Conservation (phyloP, 768 basidiomycete species). For the Lyophyllum atratum region DNA sequence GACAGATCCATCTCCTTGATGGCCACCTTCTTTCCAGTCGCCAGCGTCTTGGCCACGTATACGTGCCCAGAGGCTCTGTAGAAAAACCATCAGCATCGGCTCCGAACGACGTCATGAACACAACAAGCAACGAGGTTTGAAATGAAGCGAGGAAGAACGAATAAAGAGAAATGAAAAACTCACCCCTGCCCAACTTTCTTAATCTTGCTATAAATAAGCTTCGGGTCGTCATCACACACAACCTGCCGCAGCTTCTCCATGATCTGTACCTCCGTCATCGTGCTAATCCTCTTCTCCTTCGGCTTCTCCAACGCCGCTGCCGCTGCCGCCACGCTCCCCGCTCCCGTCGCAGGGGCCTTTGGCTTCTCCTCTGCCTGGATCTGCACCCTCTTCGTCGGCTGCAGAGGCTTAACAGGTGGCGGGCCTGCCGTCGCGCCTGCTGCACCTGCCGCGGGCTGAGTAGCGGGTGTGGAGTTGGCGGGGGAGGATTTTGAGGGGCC, state of each 20-base stretch:
- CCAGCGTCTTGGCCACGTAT: constrained; percentile 91
- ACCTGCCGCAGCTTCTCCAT: constrained; percentile 96
- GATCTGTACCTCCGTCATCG: constrained; percentile 97
- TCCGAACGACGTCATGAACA: background rate
- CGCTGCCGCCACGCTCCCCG: constrained; percentile 58
- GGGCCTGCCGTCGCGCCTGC: constrained; percentile 56
- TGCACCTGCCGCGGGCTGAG: constrained; percentile 46
- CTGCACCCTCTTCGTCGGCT: constrained; percentile 73
- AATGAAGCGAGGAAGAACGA: background rate
- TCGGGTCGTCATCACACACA: constrained; percentile 86
- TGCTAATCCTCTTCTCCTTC: constrained; percentile 89
- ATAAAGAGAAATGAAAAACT: constrained; percentile 33
- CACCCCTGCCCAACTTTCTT: constrained; percentile 99
- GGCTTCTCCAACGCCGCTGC: constrained; percentile 76
- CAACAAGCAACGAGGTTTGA: background rate
- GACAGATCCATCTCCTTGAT: constrained; percentile 99
- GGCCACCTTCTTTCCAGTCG: constrained; percentile 85
- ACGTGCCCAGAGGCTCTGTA: constrained; percentile 94
- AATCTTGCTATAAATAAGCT: constrained; percentile 90
- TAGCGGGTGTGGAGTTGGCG: constrained; percentile 44
- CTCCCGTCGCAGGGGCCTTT: constrained; percentile 49
- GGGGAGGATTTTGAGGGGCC: constrained; percentile 45
- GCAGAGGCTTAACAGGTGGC: constrained; percentile 72
- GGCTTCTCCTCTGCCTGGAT: constrained; percentile 53
- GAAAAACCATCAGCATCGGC: constrained; percentile 16